Evolutionary conservation across 768 basidiomycete genomes (phyloP), one percentile per base, ranked within the genome.

Genomic region (Podaxis sp.): DNA sequence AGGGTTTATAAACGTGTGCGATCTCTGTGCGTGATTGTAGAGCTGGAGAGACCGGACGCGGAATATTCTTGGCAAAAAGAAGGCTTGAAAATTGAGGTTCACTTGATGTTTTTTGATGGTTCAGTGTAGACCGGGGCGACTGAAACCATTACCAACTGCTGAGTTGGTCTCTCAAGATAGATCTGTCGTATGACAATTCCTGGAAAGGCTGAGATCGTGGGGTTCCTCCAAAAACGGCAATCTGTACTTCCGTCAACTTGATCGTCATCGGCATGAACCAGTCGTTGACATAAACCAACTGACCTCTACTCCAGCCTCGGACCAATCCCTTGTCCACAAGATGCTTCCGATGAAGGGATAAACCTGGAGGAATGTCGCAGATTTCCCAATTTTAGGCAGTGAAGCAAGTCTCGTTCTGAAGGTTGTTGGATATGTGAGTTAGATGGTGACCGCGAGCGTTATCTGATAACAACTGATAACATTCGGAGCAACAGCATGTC

Each of bases 1-100:
- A 36, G n/a, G 65, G 66, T 70, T 70, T 74, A 71, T 72, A 66
- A 63, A 63, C 30, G 56, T 28, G 50, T 36, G 46, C 51, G 54
- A 3, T 44, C 58, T 33, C 38, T n/a, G 37, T 22, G 33, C 15
- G 49, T 50, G 50, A 41, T 38, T 38, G 54, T 20, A 51, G 36
- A 12, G 36, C 38, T 49, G 33, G 36, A 56, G 54, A 48, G 15
- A 38, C 8, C 11, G 33, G 24, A 59, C 20, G 54, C 11, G 57
- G 57, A n/a, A 33, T 33, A 20, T 55, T 48, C 54, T 62, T 40
- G 59, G 54, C 61, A 56, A 15, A 37, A 51, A 33, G 33, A 17
- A 56, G 54, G 38, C 22, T 36, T 56, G 44, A 56, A 56, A 50
- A 24, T 20, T 37, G 53, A 15, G 60, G 40, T 46, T 53, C 40